These are phyloP conservation scores for Podaxis sp. DNA, from an alignment of 768 basidiomycete species.

Conservation along the genomic window DNA sequence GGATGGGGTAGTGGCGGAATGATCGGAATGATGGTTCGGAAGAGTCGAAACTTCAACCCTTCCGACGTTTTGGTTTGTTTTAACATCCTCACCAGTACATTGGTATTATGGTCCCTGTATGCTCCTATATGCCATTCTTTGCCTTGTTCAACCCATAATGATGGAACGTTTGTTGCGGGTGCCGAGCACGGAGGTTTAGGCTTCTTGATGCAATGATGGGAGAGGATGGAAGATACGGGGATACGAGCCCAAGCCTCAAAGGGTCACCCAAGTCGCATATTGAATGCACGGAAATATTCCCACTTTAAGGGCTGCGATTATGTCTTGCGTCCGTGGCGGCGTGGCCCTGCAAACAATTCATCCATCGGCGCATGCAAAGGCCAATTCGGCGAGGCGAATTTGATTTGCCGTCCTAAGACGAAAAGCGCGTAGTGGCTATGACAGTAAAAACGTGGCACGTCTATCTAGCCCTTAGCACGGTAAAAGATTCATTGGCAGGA, in stretches of 20 bases:
- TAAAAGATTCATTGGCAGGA: not conserved
- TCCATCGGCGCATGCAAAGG: not conserved
- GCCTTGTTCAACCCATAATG: not conserved
- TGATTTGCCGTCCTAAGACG: not conserved
- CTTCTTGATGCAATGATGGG: too few species aligned
- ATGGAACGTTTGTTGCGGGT: not conserved
- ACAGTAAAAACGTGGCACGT: not conserved
- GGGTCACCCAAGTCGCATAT: not conserved
- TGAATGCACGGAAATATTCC: not conserved
- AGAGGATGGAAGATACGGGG: too few species aligned
- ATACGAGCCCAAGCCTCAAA: too few species aligned
- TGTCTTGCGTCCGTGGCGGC: not conserved
- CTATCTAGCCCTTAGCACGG: not conserved
- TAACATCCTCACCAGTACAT: not conserved
- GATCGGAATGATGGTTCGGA: not conserved
- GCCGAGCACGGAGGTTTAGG: not conserved
- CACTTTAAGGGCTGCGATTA: not conserved
- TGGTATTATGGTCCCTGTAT: not conserved
- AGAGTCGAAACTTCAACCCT: not conserved
- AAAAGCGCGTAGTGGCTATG: not conserved
- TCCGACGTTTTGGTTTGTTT: not conserved
- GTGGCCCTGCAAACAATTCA: too few species aligned
- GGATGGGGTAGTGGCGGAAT: not conserved
- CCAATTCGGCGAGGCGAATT: not conserved
- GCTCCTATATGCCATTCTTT: not conserved